Evolutionary conservation across 2,329 filamentous ascomycete genomes (phyloP), one percentile per base, ranked within the genome.

Genomic region (Trichoderma koningiopsis): DNA sequence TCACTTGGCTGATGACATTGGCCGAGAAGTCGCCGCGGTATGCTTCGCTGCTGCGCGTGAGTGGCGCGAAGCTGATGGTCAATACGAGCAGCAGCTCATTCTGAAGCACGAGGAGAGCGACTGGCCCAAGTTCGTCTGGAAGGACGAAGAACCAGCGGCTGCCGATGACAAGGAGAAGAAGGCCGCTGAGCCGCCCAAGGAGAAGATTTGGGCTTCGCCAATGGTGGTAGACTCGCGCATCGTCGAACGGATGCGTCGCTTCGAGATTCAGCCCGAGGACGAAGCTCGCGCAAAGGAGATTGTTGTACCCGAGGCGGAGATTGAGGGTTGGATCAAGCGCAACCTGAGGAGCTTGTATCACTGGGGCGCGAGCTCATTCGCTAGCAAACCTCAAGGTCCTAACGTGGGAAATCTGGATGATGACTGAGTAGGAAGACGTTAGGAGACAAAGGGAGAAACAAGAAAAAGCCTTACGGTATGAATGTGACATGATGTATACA

Each of bases 21-120:
- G 96, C 63, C 90, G 92, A 53, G 89, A 97, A 72, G 93, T 96
- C 22, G 95, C 95, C 0, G 91, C 93, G 43, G 89, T 92, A 43
- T 95, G 96, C 70, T 88, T 97, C 47, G 88, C 84, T 68, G 81
- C 83, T 6, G 79, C 84, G 61, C 83, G 86, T 62, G 84, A 86
- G 70, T 88, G 81, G 80, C 81, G 64, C 19, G 79, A 83, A 43
- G 77, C 77, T n/a, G 77, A 80, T 35, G 78, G 78, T 47, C 75
- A 77, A 67, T 77, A 73, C 71, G 80, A 81, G 75, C 80, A 82
- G 73, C 76, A 91, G 76, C 82, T 80, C 4, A 81, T 88, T 14
- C 86, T 97, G 31, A 83, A 84, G 47, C 81, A 88, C 43, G 94
- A 96, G 81, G 93, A 97, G 81, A 81, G 81, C 56, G 88, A 95